Percentiles rank a stretch among this genome's conserved stretches.
Evolutionary conservation across 192 early-diverging fungal species (phyloP).

Genomic region (Blastocladiella britannica): DNA sequence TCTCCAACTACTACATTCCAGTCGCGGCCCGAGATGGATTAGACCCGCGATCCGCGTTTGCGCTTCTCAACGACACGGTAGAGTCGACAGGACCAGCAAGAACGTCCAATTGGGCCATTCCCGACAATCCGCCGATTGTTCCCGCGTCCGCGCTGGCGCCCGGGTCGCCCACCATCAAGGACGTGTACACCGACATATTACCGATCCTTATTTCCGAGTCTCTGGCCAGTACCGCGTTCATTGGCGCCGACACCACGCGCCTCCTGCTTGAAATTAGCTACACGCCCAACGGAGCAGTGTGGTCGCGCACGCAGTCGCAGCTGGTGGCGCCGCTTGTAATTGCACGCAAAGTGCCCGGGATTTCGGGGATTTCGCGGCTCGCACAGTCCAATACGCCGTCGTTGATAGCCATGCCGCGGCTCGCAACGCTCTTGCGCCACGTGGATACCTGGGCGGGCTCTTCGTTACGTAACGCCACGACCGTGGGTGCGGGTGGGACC

Average conservation of each 20-base stretch:
- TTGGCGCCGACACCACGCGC: too few species aligned
- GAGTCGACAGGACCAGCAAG: too few species aligned
- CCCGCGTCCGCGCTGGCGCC: too few species aligned
- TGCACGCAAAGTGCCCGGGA: background rate
- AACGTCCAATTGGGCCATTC: too few species aligned
- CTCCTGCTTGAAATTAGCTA: too few species aligned
- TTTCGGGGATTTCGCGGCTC: background rate
- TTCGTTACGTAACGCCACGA: too few species aligned
- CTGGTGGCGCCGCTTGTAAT: background rate
- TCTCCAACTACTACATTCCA: slow-evolving; percentile 2
- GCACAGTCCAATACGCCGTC: background rate
- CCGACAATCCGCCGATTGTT: too few species aligned
- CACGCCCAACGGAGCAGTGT: too few species aligned
- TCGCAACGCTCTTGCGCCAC: slow-evolving; percentile 1
- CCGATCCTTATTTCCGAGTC: background rate
- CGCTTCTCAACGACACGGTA: slow-evolving; percentile 4
- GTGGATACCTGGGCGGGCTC: slow-evolving; percentile 1
- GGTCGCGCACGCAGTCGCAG: background rate
- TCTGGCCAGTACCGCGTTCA: background rate
- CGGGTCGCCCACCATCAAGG: slow-evolving; percentile 2
- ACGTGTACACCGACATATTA: too few species aligned
- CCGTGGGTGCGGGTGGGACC: too few species aligned
- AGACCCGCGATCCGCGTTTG: background rate
- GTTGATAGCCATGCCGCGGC: background rate
- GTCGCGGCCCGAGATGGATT: background rate